Evolutionary conservation across 2,329 filamentous ascomycete species (phyloP).

Genomic region (Diplodia mutila): DNA sequence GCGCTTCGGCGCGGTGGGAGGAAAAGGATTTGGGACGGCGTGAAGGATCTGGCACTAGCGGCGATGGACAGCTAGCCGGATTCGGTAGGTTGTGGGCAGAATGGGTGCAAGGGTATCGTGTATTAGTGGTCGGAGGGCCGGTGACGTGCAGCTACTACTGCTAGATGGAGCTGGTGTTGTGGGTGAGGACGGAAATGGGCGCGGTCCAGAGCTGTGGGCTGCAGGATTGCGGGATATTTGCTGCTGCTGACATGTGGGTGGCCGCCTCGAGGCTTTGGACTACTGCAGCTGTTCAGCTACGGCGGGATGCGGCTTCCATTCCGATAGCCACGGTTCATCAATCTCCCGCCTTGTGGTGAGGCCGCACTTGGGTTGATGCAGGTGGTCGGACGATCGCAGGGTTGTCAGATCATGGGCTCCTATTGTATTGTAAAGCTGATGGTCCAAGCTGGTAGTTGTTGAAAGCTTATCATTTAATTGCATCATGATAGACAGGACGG

Average conservation of each 20-base stretch:
- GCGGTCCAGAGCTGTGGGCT: not conserved
- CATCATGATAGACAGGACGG: not conserved
- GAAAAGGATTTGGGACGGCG: not conserved
- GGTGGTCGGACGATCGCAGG: too few species aligned
- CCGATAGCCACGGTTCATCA: not conserved
- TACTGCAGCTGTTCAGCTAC: not conserved
- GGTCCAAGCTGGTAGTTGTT: too few species aligned
- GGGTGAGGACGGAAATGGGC: not conserved
- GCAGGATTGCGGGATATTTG: not conserved
- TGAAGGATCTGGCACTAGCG: not conserved
- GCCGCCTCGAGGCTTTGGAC: too few species aligned
- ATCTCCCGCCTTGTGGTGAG: not conserved
- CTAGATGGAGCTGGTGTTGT: not conserved
- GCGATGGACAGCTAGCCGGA: not conserved
- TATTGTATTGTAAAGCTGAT: too few species aligned
- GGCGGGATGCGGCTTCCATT: not conserved
- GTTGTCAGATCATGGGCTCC: too few species aligned
- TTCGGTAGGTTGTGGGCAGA: not conserved
- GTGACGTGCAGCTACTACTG: not conserved
- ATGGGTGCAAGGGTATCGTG: not conserved
- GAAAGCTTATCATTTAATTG: not conserved
- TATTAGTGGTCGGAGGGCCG: not conserved
- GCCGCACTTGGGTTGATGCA: not conserved
- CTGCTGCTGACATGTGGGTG: not conserved
- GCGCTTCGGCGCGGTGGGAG: not conserved